Percentiles rank a stretch among this genome's conserved stretches.
Evolutionary conservation across 805 yeast genomes (phyloP).

Genomic region (Wickerhamia fluorescens): DNA sequence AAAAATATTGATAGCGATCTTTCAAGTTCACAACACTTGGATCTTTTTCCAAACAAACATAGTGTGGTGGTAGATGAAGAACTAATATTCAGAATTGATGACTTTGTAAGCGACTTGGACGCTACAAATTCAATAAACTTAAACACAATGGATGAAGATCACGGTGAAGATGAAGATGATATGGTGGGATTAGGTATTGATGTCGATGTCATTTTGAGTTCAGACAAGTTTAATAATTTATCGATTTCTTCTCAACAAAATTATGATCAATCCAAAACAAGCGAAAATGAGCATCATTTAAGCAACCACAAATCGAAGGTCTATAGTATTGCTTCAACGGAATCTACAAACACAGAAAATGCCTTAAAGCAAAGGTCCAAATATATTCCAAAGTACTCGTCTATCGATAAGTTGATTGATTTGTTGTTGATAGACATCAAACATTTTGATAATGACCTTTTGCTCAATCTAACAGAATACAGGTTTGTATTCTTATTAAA

Average conservation of each 20-base stretch:
- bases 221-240: conserved; percentile 31
- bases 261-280: conserved; percentile 1
- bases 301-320: conserved; percentile 11
- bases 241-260: conserved; percentile 12
- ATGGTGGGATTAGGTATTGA: conserved; percentile 36
- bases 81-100: conserved; percentile 29
- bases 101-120: conserved; percentile 22
- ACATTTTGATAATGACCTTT: conserved; percentile 41
- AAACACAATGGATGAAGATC: conserved; percentile 19
- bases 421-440: conserved; percentile 64
- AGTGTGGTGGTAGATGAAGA: conserved; percentile 23
- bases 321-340: conserved; percentile 14
- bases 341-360: conserved; percentile 7
- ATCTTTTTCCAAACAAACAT: conserved; percentile 14
- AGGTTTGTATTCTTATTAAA: conserved; percentile 36
- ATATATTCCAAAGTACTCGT: conserved; percentile 35
- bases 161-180: conserved; percentile 28
- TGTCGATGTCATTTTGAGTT: conserved; percentile 35
- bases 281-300: background rate
- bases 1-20: conserved; percentile 3
- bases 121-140: conserved; percentile 8
- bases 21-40: conserved; percentile 8
- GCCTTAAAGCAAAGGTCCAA: conserved; percentile 3
- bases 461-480: conserved; percentile 33
- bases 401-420: conserved; percentile 72